Conservation (phyloP, 2,329 filamentous ascomycete species). For the Pestalotiopsis sp. region DNA sequence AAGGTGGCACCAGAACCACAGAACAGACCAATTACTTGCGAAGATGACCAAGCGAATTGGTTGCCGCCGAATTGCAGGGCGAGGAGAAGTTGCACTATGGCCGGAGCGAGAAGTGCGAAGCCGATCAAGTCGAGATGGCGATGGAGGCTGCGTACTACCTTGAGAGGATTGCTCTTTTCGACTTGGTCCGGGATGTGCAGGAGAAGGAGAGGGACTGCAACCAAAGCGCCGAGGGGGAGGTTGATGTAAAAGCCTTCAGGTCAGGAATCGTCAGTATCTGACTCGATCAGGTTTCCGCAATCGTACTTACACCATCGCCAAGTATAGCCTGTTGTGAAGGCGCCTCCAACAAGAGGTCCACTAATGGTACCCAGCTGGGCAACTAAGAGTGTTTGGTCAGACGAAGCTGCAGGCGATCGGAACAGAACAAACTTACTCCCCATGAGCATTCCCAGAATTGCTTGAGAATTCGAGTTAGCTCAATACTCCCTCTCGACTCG, state of each 20-base stretch:
- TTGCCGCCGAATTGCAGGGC: not conserved
- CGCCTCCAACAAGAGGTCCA: not conserved
- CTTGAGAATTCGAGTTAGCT: not conserved
- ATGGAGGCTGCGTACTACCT: not conserved
- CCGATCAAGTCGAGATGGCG: not conserved
- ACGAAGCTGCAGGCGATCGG: not conserved
- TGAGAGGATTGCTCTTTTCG: not conserved
- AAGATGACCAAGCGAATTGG: not conserved
- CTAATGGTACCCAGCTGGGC: not conserved
- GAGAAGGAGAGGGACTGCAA: not conserved
- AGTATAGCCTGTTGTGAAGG: not conserved
- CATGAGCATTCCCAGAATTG: not conserved
- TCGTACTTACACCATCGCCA: not conserved
- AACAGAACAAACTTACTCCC: not conserved
- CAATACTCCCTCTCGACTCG: not conserved
- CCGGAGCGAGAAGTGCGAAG: not conserved
- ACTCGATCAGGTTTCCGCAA: not conserved
- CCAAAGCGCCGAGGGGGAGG: slow-evolving; percentile 11
- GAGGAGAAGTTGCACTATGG: not conserved
- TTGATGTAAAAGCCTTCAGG: slow-evolving; percentile 19
- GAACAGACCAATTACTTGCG: not conserved
- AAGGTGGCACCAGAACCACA: not conserved
- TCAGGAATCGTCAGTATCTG: not conserved
- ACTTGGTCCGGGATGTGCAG: not conserved
- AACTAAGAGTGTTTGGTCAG: not conserved